Base-by-base conservation (phyloP, 306 rosid species). In the Crataegus laevigata region DNA sequence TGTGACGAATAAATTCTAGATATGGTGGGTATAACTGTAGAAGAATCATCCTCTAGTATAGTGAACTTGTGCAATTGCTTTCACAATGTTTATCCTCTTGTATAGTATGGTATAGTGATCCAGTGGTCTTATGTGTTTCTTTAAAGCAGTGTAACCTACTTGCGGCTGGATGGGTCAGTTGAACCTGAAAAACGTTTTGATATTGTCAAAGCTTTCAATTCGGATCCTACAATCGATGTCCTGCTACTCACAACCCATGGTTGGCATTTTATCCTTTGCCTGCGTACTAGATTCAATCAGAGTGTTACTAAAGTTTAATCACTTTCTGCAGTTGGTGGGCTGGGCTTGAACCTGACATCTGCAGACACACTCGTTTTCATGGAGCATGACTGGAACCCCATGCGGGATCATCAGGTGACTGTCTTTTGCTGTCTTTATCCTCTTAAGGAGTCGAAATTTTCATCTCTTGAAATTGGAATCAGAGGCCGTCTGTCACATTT, bases 361-460 rank as follows among this genome's bases (percentile, higher is more conserved):
- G 98, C 98, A 3, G 93, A 94, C 84, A 94, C 98, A 45, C 91
- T 94, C 47, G 83, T 94, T 75, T 94, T 94, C 82, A 88, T 94
- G 96, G 98, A 94, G 89, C 98, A 94, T 66, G 98, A 94, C 76
- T 94, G 98, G 98, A 94, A 94, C 85, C 98, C 97, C 34, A 91
- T 91, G 97, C 96, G 98, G 21, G 98, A 94, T 83, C 97, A 79
- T 83, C 98, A 91, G 97, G 98, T 94, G 76, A 75, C 77, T 47
- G 52, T 69, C 43, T 58, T 47, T 8, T 59, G 68, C 77, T 59
- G 26, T 73, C 68, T 60, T 26, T n/a, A 40, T 66, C 71, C 51
- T 66, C 51, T 36, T 36, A 40, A 36, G 51, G 52, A n/a, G 24
- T 66, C 1, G 5, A 65, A 28, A 65, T 34, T 30, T 65, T 62